Percentiles rank a stretch among this genome's conserved stretches.
phyloP scores from a whole-genome alignment of 2,329 filamentous ascomycete genomes.

The Ophiostoma montium region DNA sequence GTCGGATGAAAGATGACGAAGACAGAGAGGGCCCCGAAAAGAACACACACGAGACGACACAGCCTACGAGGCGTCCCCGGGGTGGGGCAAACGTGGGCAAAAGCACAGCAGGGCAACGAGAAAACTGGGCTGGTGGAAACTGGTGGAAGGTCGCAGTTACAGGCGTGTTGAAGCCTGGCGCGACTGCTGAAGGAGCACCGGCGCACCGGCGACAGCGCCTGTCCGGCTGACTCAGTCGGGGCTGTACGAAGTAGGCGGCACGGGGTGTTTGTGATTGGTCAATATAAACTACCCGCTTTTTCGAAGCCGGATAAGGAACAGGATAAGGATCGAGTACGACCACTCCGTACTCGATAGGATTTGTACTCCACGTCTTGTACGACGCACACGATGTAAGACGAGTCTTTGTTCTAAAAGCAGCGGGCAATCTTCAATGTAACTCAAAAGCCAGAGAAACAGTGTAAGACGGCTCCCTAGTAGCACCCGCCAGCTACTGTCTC shows the following conservation, averaged over 20 bases:
- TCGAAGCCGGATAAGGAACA: too few species aligned
- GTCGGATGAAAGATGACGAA: not conserved
- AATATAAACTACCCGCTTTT: too few species aligned
- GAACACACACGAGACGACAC: not conserved
- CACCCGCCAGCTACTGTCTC: too few species aligned
- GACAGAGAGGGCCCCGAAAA: not conserved
- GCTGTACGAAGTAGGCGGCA: not conserved
- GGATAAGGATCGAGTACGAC: too few species aligned
- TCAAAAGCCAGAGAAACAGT: too few species aligned
- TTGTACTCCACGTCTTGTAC: too few species aligned
- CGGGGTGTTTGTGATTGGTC: too few species aligned
- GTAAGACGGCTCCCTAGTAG: too few species aligned
- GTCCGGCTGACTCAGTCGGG: not conserved
- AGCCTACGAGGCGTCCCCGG: not conserved
- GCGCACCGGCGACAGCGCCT: not conserved
- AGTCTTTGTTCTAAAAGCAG: too few species aligned
- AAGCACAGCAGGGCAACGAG: not conserved
- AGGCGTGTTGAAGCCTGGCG: not conserved
- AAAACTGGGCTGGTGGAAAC: conserved; percentile 7
- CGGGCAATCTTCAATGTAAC: too few species aligned
- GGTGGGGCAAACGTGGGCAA: not conserved
- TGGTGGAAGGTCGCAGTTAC: conserved; percentile 6
- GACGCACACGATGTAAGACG: too few species aligned
- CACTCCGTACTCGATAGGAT: too few species aligned
- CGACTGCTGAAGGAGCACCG: not conserved